Evolutionary conservation across 2,329 filamentous ascomycete genomes (phyloP).

Genomic region (Phoma sp.): DNA sequence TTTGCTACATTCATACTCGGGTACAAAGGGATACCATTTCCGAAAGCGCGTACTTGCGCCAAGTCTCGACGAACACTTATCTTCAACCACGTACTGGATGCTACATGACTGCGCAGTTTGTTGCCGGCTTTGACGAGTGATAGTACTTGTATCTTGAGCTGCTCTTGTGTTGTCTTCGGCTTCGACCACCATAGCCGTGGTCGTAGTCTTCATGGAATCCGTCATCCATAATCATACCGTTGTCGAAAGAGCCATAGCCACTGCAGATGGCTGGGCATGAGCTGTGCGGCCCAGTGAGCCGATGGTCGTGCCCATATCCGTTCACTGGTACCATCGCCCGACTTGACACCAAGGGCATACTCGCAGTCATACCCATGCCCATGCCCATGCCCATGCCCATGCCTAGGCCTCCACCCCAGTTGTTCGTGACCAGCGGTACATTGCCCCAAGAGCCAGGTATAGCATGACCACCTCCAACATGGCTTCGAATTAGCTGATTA

Average conservation of each 20-base stretch:
- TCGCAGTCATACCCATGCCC: slow-evolving; percentile 14
- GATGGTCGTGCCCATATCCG: slow-evolving; percentile 25
- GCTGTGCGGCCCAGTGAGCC: slow-evolving; percentile 28
- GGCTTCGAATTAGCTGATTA: slow-evolving; percentile 39
- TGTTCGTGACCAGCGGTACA: slow-evolving; percentile 20
- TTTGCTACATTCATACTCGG: too few species aligned
- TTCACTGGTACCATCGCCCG: slow-evolving; percentile 22
- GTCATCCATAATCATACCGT: slow-evolving; percentile 7
- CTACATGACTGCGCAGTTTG: slow-evolving; percentile 33
- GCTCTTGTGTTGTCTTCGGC: slow-evolving; percentile 26
- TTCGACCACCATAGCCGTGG: slow-evolving; percentile 11
- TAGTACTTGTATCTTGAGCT: slow-evolving; percentile 26
- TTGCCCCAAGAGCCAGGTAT: slow-evolving; percentile 37
- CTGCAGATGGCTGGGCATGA: neutral
- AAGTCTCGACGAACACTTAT: too few species aligned
- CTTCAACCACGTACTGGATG: neutral
- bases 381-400: slow-evolving; percentile 12
- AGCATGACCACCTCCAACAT: slow-evolving; percentile 33
- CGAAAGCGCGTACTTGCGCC: too few species aligned
- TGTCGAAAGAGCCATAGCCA: slow-evolving; percentile 1
- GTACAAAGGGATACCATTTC: too few species aligned
- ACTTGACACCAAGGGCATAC: neutral
- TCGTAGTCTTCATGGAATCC: slow-evolving; percentile 4
- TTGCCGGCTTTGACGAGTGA: slow-evolving; percentile 26
- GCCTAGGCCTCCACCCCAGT: slow-evolving; percentile 10